Evolutionary conservation across 495 filamentous ascomycete species (phyloP), one percentile per base, ranked within the genome.

Genomic region (Thozetella sp.): DNA sequence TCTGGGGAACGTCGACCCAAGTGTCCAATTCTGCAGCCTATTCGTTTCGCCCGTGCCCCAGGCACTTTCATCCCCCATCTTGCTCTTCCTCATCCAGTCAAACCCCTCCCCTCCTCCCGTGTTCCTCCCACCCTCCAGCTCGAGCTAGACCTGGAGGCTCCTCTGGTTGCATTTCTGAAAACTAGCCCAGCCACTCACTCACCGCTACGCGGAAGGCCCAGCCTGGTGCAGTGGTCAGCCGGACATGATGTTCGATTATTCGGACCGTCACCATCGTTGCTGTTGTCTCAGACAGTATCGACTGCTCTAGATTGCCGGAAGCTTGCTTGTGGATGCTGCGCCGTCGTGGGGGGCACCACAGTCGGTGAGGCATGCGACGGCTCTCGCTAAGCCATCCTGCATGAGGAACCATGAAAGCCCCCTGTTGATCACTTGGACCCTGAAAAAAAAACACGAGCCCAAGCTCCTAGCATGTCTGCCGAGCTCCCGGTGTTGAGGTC

Each of bases 101-200:
- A 43, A 17, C 37, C 54, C 34, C 34, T 22, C 46, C 54, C 37
- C 23, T 50, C 23, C 27, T 34, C 27, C 53, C 27, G 53, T 23
- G 27, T 43, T 22, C 53, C 27, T 37, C 6, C 17, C 30, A 17
- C 6, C 6, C 9, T 37, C 30, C 30, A 37, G 30, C 30, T 17
- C 9, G 30, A 17, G 30, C 30, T 17, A 37, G 30, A 17, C 30
- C 30, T n/a, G n/a, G n/a, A n/a, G n/a, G n/a, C n/a, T n/a, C n/a
- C n/a, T n/a, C n/a, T n/a, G n/a, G n/a, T n/a, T n/a, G n/a, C n/a
- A n/a, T n/a, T n/a, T n/a, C n/a, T n/a, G n/a, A n/a, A n/a, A n/a
- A n/a, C n/a, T n/a, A n/a, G n/a, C n/a, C n/a, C n/a, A n/a, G n/a
- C n/a, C n/a, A n/a, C n/a, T n/a, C n/a, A n/a, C n/a, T n/a, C n/a